Conservation (phyloP, 305 asterid species). For the Fraxinus sp. region DNA sequence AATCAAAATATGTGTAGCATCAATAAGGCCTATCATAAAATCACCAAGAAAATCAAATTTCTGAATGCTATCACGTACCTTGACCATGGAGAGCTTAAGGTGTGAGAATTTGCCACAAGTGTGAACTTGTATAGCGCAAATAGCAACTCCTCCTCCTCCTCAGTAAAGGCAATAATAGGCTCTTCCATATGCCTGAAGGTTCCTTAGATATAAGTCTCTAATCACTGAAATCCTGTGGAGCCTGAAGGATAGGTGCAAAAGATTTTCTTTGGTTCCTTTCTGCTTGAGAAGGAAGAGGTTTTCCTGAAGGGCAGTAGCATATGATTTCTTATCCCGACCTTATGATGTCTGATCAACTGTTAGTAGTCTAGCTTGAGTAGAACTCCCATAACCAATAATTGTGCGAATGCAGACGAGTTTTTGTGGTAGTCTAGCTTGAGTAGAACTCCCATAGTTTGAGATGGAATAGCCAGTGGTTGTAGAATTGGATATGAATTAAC, state of each 20-base stretch:
- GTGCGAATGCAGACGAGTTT: too few relatives aligned
- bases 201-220: neutral
- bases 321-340: neutral
- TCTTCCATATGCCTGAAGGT: neutral
- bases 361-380: neutral
- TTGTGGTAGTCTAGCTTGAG: neutral
- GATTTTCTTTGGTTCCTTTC: neutral
- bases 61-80: too few relatives aligned
- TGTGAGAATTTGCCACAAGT: too few relatives aligned
- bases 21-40: too few relatives aligned
- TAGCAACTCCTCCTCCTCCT: neutral
- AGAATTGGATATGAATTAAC: neutral
- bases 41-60: too few relatives aligned
- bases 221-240: neutral
- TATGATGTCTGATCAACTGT: neutral
- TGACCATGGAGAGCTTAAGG: too few relatives aligned
- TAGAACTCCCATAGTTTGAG: neutral
- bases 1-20: too few relatives aligned
- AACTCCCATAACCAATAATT: too few relatives aligned
- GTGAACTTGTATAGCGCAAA: too few relatives aligned
- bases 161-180: too few relatives aligned
- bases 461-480: neutral
- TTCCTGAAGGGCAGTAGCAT: too few relatives aligned
- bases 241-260: neutral
- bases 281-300: neutral